Percentiles rank a stretch among this genome's conserved stretches.
Conservation (phyloP, 768 basidiomycete genomes). For the Imleria badia region DNA sequence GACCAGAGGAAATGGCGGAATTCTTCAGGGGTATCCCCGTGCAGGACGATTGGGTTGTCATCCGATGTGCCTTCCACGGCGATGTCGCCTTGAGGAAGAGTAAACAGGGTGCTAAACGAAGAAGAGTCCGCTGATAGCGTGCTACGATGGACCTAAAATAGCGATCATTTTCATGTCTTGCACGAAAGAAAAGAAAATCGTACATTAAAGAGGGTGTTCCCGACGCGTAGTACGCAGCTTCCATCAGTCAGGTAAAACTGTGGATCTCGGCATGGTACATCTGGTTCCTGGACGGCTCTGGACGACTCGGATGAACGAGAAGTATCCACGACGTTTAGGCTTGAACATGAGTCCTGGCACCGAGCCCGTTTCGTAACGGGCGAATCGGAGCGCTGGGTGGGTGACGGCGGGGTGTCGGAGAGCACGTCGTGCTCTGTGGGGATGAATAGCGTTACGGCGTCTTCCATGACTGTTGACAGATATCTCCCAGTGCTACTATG, state of each 20-base stretch:
- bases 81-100: constrained; percentile 56
- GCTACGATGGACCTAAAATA: constrained; percentile 53
- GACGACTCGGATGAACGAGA: neutral
- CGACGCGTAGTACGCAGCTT: constrained; percentile 63
- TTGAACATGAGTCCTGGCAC: constrained; percentile 8
- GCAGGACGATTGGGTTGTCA: constrained; percentile 60
- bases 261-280: constrained; percentile 39
- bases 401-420: neutral
- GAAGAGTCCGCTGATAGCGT: constrained; percentile 63
- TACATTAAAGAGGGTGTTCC: constrained; percentile 69
- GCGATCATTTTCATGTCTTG: neutral
- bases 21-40: constrained; percentile 61
- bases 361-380: constrained; percentile 11
- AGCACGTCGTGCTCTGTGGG: constrained; percentile 19
- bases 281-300: constrained; percentile 7
- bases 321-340: neutral
- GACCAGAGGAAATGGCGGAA: constrained; percentile 76
- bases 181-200: constrained; percentile 20
- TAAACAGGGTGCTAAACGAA: constrained; percentile 65
- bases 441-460: constrained; percentile 19
- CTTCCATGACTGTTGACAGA: constrained; percentile 17
- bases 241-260: constrained; percentile 67
- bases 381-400: constrained; percentile 8
- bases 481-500: neutral
- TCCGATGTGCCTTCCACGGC: constrained; percentile 61